Evolutionary conservation across 2,329 filamentous ascomycete genomes (phyloP).

Genomic region (Colletotrichum phormii): DNA sequence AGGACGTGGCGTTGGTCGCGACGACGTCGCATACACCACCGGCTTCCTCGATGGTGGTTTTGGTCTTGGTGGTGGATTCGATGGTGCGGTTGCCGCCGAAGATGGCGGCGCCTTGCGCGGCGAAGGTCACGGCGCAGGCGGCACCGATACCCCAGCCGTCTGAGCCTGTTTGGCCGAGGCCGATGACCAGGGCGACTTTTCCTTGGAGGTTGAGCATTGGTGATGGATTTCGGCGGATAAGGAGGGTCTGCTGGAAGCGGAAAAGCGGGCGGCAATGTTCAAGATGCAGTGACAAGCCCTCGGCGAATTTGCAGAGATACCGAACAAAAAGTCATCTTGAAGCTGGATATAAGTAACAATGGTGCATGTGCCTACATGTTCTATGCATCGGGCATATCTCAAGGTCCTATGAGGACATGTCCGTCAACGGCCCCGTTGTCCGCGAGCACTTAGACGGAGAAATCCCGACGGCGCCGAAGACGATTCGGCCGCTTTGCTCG

Average conservation of each 20-base stretch:
- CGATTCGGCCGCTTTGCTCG: constrained; percentile 3
- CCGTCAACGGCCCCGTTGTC: background rate
- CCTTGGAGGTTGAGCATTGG: constrained; percentile 49
- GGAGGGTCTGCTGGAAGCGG: background rate
- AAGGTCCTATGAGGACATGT: too few species aligned
- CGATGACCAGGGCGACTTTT: constrained; percentile 59
- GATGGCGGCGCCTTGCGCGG: constrained; percentile 59
- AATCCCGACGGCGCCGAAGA: constrained; percentile 19
- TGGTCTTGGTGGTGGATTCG: constrained; percentile 52
- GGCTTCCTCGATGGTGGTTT: constrained; percentile 49
- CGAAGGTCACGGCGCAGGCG: constrained; percentile 59
- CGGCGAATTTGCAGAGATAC: background rate
- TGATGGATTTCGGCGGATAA: background rate
- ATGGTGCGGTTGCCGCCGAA: constrained; percentile 63
- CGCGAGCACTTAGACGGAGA: background rate
- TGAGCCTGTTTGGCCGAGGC: constrained; percentile 56
- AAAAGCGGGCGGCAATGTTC: background rate
- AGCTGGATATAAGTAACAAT: background rate
- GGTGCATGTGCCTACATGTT: too few species aligned
- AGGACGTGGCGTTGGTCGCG: constrained; percentile 63
- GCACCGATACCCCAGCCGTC: constrained; percentile 64
- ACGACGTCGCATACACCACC: constrained; percentile 53
- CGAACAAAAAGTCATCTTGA: background rate
- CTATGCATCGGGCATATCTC: background rate
- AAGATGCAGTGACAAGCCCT: background rate